These are phyloP conservation scores for Flagelloscypha sp. DNA, from an alignment of 768 basidiomycete genomes.

Conservation along the genomic window DNA sequence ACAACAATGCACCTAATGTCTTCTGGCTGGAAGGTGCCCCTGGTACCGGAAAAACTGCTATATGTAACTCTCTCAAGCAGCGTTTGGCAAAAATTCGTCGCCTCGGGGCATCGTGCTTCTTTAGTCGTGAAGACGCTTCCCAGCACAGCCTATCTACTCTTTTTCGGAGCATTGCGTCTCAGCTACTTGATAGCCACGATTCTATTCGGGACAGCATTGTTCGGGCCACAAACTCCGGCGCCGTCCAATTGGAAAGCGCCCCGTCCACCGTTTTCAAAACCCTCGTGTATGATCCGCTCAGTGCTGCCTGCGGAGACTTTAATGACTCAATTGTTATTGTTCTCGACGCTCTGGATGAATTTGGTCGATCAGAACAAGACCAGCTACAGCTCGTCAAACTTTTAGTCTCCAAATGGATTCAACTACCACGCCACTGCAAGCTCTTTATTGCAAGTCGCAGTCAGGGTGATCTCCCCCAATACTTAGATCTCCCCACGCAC, in stretches of 20 bases:
- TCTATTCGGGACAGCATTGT: no score
- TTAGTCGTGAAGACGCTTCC: constrained; percentile 10
- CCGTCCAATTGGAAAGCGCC: no score
- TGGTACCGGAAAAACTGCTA: constrained; percentile 7
- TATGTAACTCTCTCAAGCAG: constrained; percentile 10
- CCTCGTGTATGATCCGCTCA: constrained; percentile 16
- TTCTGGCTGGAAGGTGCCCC: constrained; percentile 7
- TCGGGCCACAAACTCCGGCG: no score
- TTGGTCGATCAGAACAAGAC: no score
- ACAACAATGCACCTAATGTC: constrained; percentile 5
- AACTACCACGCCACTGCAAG: constrained; percentile 15
- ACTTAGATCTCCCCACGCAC: no score
- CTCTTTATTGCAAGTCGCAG: constrained; percentile 19
- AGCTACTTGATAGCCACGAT: no score
- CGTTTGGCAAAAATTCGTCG: constrained; percentile 2
- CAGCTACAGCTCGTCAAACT: no score
- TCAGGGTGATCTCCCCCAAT: constrained; percentile 14
- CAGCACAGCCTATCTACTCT: constrained; percentile 8
- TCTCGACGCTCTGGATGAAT: background rate
- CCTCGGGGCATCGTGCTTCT: constrained; percentile 12
- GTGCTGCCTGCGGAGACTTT: no score
- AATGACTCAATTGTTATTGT: background rate
- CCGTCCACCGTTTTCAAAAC: no score
- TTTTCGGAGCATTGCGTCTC: constrained; percentile 14
- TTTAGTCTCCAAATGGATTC: constrained; percentile 14